Evolutionary conservation across 306 rosid genomes (phyloP).

Genomic region (Luffa acutangula): DNA sequence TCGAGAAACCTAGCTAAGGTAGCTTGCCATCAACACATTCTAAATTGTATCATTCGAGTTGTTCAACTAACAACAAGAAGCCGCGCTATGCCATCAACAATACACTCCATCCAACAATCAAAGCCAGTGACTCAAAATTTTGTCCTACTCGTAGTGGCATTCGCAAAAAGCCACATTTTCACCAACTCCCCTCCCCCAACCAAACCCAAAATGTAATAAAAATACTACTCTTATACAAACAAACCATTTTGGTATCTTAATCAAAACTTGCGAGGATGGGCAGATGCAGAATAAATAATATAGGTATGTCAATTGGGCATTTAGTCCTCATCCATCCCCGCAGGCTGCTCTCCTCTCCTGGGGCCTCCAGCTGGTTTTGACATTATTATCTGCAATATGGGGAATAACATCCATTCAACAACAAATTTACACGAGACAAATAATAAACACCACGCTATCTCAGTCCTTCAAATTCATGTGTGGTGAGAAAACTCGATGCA

Average conservation of each 20-base stretch:
- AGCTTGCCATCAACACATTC: neutral
- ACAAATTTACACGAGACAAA: neutral
- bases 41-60: neutral
- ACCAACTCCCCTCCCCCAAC: neutral
- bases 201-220: neutral
- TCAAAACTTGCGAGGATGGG: neutral
- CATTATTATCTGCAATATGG: conserved; percentile 64
- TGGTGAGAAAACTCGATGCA: neutral
- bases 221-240: neutral
- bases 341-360: conserved; percentile 58
- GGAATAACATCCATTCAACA: neutral
- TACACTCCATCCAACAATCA: conserved; percentile 1
- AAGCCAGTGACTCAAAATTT: neutral
- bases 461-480: neutral
- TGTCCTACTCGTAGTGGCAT: neutral
- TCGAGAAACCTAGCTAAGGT: neutral
- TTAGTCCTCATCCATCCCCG: conserved; percentile 80
- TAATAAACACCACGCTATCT: neutral
- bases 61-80: neutral
- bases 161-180: neutral
- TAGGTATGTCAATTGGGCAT: neutral
- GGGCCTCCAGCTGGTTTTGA: conserved; percentile 96
- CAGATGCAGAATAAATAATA: neutral
- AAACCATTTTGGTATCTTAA: neutral
- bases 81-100: neutral